These are phyloP conservation scores for Candida berthetii DNA, from an alignment of 805 yeast genomes.

Conservation along the genomic window DNA sequence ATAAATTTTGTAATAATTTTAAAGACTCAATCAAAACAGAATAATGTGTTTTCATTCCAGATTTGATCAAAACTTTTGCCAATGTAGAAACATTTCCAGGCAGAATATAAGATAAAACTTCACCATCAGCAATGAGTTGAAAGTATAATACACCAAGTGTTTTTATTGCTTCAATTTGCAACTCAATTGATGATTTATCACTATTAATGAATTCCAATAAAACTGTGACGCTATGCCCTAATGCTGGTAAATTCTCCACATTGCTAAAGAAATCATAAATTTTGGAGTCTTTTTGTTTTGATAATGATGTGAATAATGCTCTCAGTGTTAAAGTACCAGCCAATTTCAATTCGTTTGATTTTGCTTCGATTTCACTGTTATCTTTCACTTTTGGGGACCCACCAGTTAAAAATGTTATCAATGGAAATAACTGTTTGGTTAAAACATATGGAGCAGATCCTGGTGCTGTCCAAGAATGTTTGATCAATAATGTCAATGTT, in stretches of 20 bases:
- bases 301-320: slow-evolving; percentile 24
- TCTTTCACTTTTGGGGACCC: slow-evolving; percentile 32
- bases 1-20: slow-evolving; percentile 22
- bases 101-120: slow-evolving; percentile 37
- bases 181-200: slow-evolving; percentile 17
- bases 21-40: slow-evolving; percentile 26
- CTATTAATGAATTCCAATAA: slow-evolving; percentile 28
- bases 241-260: slow-evolving; percentile 30
- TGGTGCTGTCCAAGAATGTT: slow-evolving; percentile 38
- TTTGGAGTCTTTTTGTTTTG: slow-evolving; percentile 12
- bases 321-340: slow-evolving; percentile 29
- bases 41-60: slow-evolving; percentile 29
- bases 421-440: slow-evolving; percentile 39
- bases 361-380: slow-evolving; percentile 13
- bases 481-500: slow-evolving; percentile 37
- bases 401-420: slow-evolving; percentile 40
- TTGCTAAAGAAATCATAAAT: slow-evolving; percentile 22
- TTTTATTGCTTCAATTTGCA: slow-evolving; percentile 27
- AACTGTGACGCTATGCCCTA: slow-evolving; percentile 43
- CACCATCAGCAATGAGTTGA: slow-evolving; percentile 36
- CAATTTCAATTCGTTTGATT: slow-evolving; percentile 28
- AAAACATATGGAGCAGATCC: slow-evolving; percentile 30
- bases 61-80: slow-evolving; percentile 28
- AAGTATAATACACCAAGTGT: slow-evolving; percentile 28
- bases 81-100: slow-evolving; percentile 46